These are phyloP conservation scores for Taphrina communis DNA, from an alignment of 1,139 yeast species.

Conservation along the genomic window DNA sequence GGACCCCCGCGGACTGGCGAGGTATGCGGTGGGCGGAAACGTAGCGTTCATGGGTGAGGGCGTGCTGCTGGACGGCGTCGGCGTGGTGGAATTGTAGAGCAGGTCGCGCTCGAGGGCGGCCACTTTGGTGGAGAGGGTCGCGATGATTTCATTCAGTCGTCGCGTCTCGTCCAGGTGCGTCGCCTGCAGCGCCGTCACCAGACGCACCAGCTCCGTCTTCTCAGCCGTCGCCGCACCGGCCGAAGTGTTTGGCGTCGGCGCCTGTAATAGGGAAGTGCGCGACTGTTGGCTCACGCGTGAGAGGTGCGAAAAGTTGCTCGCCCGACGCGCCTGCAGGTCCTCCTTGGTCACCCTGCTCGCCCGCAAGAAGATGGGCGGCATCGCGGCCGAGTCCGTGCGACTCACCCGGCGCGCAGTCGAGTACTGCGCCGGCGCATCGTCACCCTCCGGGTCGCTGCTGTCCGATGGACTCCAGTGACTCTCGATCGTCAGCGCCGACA, in stretches of 20 bases:
- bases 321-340: constrained; percentile 12
- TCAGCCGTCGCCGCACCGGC: not conserved
- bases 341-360: constrained; percentile 13
- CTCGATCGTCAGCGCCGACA: not conserved
- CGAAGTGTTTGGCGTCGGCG: not conserved
- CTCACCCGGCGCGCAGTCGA: constrained; percentile 20
- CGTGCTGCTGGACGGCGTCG: constrained; percentile 15
- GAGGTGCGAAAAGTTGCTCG: constrained; percentile 1
- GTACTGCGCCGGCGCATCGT: constrained; percentile 4
- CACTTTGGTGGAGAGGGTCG: constrained; percentile 16
- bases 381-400: constrained; percentile 1
- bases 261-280: too few relatives aligned
- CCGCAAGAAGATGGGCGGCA: constrained; percentile 20
- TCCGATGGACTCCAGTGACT: constrained; percentile 17
- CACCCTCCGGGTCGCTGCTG: constrained; percentile 3
- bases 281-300: not conserved
- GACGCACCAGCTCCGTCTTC: constrained; percentile 16
- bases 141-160: constrained; percentile 25
- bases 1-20: constrained; percentile 5
- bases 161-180: constrained; percentile 34
- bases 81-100: constrained; percentile 1
- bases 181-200: constrained; percentile 25
- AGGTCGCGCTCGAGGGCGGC: constrained; percentile 24
- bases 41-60: constrained; percentile 9
- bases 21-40: not conserved